Base-by-base conservation (phyloP, 257 asterid species). In the Fraxinus quadrangulata region DNA sequence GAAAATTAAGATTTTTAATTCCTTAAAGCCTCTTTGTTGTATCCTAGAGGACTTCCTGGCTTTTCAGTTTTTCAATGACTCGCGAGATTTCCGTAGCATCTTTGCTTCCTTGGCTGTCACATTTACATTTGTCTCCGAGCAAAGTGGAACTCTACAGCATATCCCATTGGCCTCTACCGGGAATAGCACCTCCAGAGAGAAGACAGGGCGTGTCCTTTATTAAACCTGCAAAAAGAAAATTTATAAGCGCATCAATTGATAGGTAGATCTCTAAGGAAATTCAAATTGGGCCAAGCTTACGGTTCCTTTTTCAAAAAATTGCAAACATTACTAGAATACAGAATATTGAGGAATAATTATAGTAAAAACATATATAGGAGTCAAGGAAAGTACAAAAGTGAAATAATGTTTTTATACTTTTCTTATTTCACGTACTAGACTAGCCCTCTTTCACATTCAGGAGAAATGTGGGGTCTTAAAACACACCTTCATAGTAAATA, bases 401-500 rank as follows among this genome's bases (percentile, higher is more conserved):
- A 47, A 14, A 47, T n/a, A 4, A 47, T 3, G 6, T 1, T 42
- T 14, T 47, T 47, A 14, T 3, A 14, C 6, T 47, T 14, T 4
- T 47, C 6, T 47, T 14, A 47, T 47, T 47, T 47, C 5, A 47
- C n/a, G 2, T 45, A 14, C 54, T 45, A 45, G 54, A 3, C 19
- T 45, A 45, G 54, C 54, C 16, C 6, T 45, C 54, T 45, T 45
- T 14, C 54, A 45, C n/a, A 24, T 71, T 42, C 16, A 42, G 49
- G 42, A 37, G 11, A 37, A 37, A 8, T 8, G 63, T 71, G n/a
- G n/a, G 16, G 78, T 14, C 21, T 59, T 13, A 65, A 70, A 21
- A n/a, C 70, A 31, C 71, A 85, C 83, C 84, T 78, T 92, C 83
- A 93, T 75, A 92, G 82, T 76, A 91, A 84, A 82, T 87, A 90